These are phyloP conservation scores for Passiflora organensis DNA, from an alignment of 345 rosid genomes.

Conservation along the genomic window DNA sequence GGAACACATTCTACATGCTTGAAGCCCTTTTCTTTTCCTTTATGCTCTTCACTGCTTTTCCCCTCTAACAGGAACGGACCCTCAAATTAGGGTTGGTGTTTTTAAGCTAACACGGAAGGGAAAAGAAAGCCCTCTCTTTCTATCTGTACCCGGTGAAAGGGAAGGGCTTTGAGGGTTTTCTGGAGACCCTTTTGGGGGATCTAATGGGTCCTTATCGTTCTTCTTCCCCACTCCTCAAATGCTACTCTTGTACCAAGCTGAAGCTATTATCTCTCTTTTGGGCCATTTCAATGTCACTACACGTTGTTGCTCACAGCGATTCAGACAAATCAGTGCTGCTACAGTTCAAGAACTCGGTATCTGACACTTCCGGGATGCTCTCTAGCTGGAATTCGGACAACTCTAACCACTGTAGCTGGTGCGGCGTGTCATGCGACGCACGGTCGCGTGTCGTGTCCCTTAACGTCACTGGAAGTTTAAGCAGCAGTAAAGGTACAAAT, in stretches of 20 bases:
- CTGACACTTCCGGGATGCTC: conserved; percentile 61
- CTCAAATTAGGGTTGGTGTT: conserved; percentile 34
- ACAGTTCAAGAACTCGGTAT: conserved; percentile 58
- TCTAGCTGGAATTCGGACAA: conserved; percentile 46
- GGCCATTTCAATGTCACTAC: conserved; percentile 17
- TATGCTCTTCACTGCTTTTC: conserved; percentile 8
- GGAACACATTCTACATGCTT: conserved; percentile 13
- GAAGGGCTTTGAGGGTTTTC: conserved; percentile 12
- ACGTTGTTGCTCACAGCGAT: conserved; percentile 25
- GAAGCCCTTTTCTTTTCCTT: conserved; percentile 3
- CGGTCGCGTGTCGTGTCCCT: conserved; percentile 57
- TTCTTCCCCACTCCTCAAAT: conserved; percentile 41
- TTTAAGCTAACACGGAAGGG: neutral
- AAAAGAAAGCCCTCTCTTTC: neutral
- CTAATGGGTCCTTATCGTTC: too few relatives aligned
- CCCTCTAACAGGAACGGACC: conserved; percentile 4
- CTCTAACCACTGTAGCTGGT: conserved; percentile 58
- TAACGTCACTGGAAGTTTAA: conserved; percentile 61
- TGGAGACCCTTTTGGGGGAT: conserved; percentile 24
- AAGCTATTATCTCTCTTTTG: conserved; percentile 27
- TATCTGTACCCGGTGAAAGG: conserved; percentile 7
- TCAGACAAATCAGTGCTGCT: conserved; percentile 62
- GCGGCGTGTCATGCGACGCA: conserved; percentile 62
- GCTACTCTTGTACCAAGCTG: conserved; percentile 33
- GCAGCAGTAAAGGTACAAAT: conserved; percentile 35